Base-by-base conservation (phyloP, 805 yeast genomes). In the Metschnikowia dekortorum region DNA sequence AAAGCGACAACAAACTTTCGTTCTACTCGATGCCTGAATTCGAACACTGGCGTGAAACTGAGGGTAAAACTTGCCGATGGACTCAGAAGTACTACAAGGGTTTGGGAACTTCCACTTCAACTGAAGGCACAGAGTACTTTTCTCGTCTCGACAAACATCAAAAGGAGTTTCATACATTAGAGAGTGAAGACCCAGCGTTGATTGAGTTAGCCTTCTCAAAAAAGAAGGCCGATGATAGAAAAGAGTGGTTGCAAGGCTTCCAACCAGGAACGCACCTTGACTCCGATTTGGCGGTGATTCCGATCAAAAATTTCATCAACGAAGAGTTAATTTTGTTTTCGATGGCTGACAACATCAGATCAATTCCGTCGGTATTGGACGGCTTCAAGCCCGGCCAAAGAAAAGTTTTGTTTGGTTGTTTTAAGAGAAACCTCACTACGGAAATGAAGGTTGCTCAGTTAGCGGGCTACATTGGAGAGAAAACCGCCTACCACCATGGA, bases 361-460 rank as follows among this genome's bases (percentile, higher is more conserved):
- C 98, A 0, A 89, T 94, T 62, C 99, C 99, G 1, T 87, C 90
- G 7, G 87, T 89, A 0, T 71, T 92, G 61, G 99, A 94, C 71
- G 99, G 99, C 0, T 82, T 94, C 57, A 94, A 94, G 67, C 99
- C 99, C 0, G 96, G 96, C 52, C 99, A 94, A 71, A 82, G 99
- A 62, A 94, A 94, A 65, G 95, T 94, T 42, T 71, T 94, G 58
- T 94, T 74, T 66, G 96, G 94, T 49, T 86, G 91, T 60, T 87
- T 90, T 68, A 87, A 87, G 68, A 81, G 89, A 65, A 90, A 89
- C 57, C 72, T 89, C 59, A 79, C 71, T 37, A 72, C 75, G 37
- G 97, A 92, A 68, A 82, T 89, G 59, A 92, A 91, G 64, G 97
- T 94, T 28, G 87, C 94, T 11, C 95, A 87, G 67, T 78, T 94